Conservation (phyloP, 345 rosid genomes). For the Populus euphratica region DNA sequence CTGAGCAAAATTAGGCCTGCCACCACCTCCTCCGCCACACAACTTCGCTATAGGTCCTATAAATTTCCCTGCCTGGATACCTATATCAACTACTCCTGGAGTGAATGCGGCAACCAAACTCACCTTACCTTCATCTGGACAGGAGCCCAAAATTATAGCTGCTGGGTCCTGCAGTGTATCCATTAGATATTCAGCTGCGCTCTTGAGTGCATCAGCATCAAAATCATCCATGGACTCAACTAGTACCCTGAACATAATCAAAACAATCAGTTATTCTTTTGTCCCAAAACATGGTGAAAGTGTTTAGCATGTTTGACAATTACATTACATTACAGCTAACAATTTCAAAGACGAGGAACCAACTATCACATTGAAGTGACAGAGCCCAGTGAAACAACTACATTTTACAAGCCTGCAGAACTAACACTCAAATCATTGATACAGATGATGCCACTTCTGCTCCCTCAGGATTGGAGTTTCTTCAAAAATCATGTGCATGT, state of each 20-base stretch:
- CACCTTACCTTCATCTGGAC: conserved; percentile 85
- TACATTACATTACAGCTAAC: too few relatives aligned
- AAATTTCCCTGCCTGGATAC: conserved; percentile 87
- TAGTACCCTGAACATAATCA: conserved; percentile 44
- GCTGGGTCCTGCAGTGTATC: conserved; percentile 72
- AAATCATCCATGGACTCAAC: conserved; percentile 79
- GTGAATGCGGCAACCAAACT: conserved; percentile 90
- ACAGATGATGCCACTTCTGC: not conserved
- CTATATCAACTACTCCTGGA: conserved; percentile 61
- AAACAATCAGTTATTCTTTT: not conserved
- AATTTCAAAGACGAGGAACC: too few relatives aligned
- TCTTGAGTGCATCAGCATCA: conserved; percentile 81
- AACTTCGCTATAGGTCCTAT: conserved; percentile 75
- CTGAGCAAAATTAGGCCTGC: conserved; percentile 90
- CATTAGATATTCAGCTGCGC: conserved; percentile 71
- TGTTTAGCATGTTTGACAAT: not conserved
- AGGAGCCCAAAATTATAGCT: conserved; percentile 72
- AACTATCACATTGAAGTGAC: not conserved
- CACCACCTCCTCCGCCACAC: conserved; percentile 97
- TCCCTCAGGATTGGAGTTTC: not conserved
- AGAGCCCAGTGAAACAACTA: not conserved
- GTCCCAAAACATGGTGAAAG: not conserved
- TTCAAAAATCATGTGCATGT: too few relatives aligned
- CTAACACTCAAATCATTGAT: not conserved
- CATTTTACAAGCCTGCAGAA: not conserved